These are phyloP conservation scores for Malus orientalis DNA, from an alignment of 306 rosid genomes.

Conservation along the genomic window DNA sequence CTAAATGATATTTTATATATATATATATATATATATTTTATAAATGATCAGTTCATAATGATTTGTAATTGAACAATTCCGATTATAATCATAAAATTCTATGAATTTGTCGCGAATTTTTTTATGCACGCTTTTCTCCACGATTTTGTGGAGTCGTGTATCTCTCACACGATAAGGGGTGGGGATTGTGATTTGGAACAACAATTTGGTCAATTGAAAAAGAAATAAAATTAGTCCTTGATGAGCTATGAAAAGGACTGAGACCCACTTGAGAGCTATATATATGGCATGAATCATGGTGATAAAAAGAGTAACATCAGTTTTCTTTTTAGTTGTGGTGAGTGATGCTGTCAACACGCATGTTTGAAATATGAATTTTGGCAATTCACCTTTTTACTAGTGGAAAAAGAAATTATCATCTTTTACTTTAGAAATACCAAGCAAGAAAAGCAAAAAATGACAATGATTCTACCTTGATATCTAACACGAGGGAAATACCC, in stretches of 20 bases:
- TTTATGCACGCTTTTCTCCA: background rate
- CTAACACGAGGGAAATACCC: background rate
- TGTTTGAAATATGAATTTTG: slow-evolving; percentile 15
- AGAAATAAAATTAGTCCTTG: background rate
- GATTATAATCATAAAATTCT: too few species aligned
- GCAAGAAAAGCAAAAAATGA: background rate
- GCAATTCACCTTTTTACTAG: slow-evolving; percentile 1
- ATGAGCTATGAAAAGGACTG: slow-evolving; percentile 20
- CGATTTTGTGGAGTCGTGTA: background rate
- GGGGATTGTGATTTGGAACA: slow-evolving; percentile 3
- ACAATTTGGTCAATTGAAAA: background rate
- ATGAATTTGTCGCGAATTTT: background rate
- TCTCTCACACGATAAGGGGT: background rate
- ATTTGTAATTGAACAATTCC: too few species aligned
- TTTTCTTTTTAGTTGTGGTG: slow-evolving; percentile 8
- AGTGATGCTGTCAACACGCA: slow-evolving; percentile 27
- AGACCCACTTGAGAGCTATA: slow-evolving; percentile 11
- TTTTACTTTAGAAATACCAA: background rate
- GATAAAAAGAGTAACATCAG: background rate
- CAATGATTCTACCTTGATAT: background rate
- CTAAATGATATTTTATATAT: too few species aligned
- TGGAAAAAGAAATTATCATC: slow-evolving; percentile 5
- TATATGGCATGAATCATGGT: slow-evolving; percentile 6
- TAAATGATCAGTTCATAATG: too few species aligned
- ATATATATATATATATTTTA: too few species aligned